Conservation (phyloP, 2,329 filamentous ascomycete species). For the Cercospora beticola region DNA sequence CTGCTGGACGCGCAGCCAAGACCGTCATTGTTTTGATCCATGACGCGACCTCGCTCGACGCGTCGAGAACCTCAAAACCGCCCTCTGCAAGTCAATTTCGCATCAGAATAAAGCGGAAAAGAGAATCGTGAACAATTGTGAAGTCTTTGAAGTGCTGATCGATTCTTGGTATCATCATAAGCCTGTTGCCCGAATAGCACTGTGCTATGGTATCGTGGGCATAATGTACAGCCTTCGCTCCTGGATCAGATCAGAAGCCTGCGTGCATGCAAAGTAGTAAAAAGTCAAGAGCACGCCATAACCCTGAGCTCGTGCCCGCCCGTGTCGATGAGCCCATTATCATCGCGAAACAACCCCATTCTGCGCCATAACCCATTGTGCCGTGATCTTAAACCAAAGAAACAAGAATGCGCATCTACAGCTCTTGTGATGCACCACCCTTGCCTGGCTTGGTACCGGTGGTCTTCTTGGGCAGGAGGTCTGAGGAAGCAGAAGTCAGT, state of each 20-base stretch:
- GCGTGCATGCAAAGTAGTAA: constrained; percentile 23
- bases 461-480: constrained; percentile 99
- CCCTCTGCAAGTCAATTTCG: constrained; percentile 1
- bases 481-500: constrained; percentile 55
- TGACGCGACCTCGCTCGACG: constrained; percentile 11
- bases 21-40: constrained; percentile 6
- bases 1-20: neutral
- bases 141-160: constrained; percentile 24
- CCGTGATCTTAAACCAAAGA: constrained; percentile 29
- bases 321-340: constrained; percentile 38
- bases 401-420: constrained; percentile 59
- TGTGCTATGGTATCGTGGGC: constrained; percentile 24
- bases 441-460: constrained; percentile 74
- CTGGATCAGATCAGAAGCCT: constrained; percentile 31
- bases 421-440: constrained; percentile 85
- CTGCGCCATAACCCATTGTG: constrained; percentile 36
- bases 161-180: constrained; percentile 34
- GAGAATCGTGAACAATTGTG: neutral
- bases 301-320: constrained; percentile 35
- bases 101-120: neutral
- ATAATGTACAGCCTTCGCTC: constrained; percentile 32
- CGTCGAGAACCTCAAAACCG: neutral
- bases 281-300: constrained; percentile 29
- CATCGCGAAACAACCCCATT: constrained; percentile 36
- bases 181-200: constrained; percentile 27